phyloP scores from a whole-genome alignment of 768 basidiomycete genomes.

The Tylopilus vinaceipallidus region DNA sequence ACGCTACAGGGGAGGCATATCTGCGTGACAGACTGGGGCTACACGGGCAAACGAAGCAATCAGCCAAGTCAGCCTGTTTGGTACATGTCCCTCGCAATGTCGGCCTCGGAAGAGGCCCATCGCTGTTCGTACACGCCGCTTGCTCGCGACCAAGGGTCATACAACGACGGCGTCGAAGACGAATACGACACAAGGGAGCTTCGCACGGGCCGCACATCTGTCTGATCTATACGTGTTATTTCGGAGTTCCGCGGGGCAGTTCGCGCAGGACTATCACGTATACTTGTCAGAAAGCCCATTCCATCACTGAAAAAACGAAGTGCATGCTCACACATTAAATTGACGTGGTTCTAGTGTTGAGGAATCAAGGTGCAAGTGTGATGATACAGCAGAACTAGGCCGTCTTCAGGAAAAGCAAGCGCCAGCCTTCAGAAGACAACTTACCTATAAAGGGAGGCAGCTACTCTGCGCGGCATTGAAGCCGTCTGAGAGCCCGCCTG shows the following conservation, averaged over 20 bases:
- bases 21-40: not conserved
- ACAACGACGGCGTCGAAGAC: slow-evolving; percentile 2
- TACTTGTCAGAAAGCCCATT: slow-evolving; percentile 2
- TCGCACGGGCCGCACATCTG: slow-evolving; percentile 1
- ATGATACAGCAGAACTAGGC: slow-evolving; percentile 52
- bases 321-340: slow-evolving; percentile 22
- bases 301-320: not conserved
- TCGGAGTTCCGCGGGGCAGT: slow-evolving; percentile 2
- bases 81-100: slow-evolving; percentile 18
- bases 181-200: not conserved
- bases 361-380: slow-evolving; percentile 35
- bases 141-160: not conserved
- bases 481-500: slow-evolving; percentile 6
- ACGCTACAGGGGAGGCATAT: slow-evolving; percentile 11
- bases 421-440: too few relatives aligned
- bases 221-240: not conserved
- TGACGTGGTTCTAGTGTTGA: slow-evolving; percentile 8
- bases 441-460: slow-evolving; percentile 59
- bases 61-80: too few relatives aligned
- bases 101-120: slow-evolving; percentile 27
- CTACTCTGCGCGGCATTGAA: slow-evolving; percentile 14
- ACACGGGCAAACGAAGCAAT: too few relatives aligned
- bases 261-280: slow-evolving; percentile 10
- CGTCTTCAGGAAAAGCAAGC: slow-evolving; percentile 6
- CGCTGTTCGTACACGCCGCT: slow-evolving; percentile 11